These are phyloP conservation scores for Musa acuminata DNA, from an alignment of 176 grass and related monocot species.

Conservation along the genomic window DNA sequence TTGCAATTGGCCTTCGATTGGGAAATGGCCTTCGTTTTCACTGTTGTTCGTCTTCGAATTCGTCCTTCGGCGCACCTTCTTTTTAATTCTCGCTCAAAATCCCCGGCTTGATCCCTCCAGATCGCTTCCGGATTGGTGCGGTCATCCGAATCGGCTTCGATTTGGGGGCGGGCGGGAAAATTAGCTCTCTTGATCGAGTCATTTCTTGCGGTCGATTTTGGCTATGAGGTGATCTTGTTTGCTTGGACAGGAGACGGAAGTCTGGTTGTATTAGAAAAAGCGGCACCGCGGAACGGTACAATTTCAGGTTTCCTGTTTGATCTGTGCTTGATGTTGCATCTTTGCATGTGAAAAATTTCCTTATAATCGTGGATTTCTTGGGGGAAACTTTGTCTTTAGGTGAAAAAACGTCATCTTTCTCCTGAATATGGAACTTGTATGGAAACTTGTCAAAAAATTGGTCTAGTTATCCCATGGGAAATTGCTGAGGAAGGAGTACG, in stretches of 20 bases:
- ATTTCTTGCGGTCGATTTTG: background rate
- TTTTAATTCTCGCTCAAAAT: background rate
- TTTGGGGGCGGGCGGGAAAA: background rate
- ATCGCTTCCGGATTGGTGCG: constrained; percentile 3
- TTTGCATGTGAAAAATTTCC: background rate
- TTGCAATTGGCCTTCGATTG: background rate
- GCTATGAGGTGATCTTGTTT: background rate
- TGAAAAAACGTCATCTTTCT: background rate
- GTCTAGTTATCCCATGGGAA: background rate
- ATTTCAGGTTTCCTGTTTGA: background rate
- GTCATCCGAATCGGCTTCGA: background rate
- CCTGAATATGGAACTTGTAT: background rate
- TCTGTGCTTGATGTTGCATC: background rate
- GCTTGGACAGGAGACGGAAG: background rate
- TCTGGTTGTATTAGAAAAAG: background rate
- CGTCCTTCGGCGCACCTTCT: background rate
- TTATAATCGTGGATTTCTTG: background rate
- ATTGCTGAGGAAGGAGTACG: background rate
- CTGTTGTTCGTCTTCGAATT: background rate
- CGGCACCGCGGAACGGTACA: background rate
- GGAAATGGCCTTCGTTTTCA: background rate
- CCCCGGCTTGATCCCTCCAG: background rate
- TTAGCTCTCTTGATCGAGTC: background rate
- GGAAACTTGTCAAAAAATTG: background rate
- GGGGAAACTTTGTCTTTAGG: background rate